These are phyloP conservation scores for Pseudotulostoma volvatum DNA, from an alignment of 495 filamentous ascomycete species.

Conservation along the genomic window DNA sequence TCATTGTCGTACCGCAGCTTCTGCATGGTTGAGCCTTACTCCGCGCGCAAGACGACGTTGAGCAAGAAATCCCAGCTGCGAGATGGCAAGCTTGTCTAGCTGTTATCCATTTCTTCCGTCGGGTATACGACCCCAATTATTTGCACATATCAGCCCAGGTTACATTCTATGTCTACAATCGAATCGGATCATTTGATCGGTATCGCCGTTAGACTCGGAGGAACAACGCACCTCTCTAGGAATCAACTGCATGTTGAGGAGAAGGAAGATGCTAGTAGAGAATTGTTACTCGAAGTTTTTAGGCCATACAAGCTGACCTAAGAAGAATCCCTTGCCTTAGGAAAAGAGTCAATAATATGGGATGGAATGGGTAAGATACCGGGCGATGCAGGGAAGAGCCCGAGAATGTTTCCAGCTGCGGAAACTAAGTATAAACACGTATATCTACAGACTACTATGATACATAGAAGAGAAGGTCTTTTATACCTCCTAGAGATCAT, in stretches of 20 bases:
- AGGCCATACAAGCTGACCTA: no score
- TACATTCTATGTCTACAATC: background rate
- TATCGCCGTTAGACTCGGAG: background rate
- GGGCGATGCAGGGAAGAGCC: no score
- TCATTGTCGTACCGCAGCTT: slow-evolving; percentile 63
- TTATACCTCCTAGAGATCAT: no score
- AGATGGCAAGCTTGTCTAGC: slow-evolving; percentile 94
- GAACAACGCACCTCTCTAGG: slow-evolving; percentile 58
- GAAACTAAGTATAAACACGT: no score
- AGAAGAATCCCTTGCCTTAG: no score
- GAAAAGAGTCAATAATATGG: no score
- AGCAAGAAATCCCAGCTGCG: slow-evolving; percentile 75
- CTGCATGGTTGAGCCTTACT: slow-evolving; percentile 76
- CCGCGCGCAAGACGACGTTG: slow-evolving; percentile 82
- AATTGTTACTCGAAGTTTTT: no score
- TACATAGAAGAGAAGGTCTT: no score
- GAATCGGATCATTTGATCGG: background rate
- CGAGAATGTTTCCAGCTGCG: no score
- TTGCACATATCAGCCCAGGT: background rate
- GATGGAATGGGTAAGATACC: no score
- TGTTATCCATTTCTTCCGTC: slow-evolving; percentile 18
- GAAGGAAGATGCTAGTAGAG: no score
- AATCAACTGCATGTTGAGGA: slow-evolving; percentile 55
- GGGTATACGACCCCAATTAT: background rate
- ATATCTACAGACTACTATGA: no score